Percentiles rank a stretch among this genome's conserved stretches.
Conservation (phyloP, 2,329 filamentous ascomycete species). For the Zasmidium angulare region DNA sequence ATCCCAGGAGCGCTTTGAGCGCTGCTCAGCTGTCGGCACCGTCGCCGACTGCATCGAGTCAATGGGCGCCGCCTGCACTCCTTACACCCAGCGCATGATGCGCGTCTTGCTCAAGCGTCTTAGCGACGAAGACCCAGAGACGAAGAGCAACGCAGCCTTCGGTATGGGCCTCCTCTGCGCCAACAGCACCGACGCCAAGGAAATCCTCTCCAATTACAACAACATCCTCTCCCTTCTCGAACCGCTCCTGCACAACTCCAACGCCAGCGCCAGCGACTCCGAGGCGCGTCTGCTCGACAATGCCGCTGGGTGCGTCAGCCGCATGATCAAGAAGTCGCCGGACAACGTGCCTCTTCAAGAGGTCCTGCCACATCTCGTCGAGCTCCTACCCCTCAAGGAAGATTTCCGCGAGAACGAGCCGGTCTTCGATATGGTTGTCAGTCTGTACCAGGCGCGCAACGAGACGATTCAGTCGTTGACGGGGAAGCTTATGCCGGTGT, state of each 20-base stretch:
- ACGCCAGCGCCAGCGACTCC: constrained; percentile 49
- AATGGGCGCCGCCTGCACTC: constrained; percentile 78
- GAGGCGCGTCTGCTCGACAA: constrained; percentile 88
- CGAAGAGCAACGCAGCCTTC: constrained; percentile 93
- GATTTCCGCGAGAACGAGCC: constrained; percentile 97
- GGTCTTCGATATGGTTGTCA: constrained; percentile 84
- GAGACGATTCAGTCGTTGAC: constrained; percentile 69
- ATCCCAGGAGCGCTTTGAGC: constrained; percentile 82
- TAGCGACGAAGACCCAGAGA: constrained; percentile 83
- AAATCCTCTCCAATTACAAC: constrained; percentile 72
- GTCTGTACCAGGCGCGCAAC: constrained; percentile 74
- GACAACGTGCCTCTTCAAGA: constrained; percentile 76
- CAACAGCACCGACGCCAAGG: constrained; percentile 72
- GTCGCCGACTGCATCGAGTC: constrained; percentile 87
- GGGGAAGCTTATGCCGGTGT: constrained; percentile 66
- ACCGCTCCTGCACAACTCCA: constrained; percentile 64
- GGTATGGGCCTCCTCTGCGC: constrained; percentile 82
- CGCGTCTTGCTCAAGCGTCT: constrained; percentile 83
- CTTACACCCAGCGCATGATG: constrained; percentile 73
- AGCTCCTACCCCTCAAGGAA: constrained; percentile 81
- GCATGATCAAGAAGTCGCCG: constrained; percentile 90
- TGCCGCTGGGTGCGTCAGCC: constrained; percentile 82
- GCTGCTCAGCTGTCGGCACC: constrained; percentile 85
- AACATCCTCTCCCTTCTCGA: constrained; percentile 83
- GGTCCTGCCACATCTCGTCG: constrained; percentile 76